Evolutionary conservation across 192 early-diverging fungal species (phyloP).

Genomic region (Coemansia sp.): DNA sequence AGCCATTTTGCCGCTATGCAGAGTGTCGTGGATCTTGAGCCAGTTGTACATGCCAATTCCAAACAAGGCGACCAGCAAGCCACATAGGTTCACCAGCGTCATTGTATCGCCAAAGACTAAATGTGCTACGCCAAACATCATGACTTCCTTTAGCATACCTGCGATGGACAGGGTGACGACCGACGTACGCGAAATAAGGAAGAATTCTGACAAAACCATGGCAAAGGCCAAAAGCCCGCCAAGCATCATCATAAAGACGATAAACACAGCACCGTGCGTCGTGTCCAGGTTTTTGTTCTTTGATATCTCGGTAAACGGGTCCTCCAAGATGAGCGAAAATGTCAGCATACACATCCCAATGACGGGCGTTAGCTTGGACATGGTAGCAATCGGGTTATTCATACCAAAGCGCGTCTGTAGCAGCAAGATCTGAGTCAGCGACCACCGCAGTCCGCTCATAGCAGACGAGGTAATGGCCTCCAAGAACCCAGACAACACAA

Average conservation of each 20-base stretch:
- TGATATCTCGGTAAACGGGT: constrained; percentile 40
- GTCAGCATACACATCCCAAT: constrained; percentile 67
- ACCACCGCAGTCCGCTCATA: constrained; percentile 88
- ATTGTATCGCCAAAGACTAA: constrained; percentile 82
- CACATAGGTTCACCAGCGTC: constrained; percentile 71
- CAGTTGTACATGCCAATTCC: constrained; percentile 81
- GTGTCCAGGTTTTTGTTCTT: constrained; percentile 37
- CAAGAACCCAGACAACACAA: constrained; percentile 73
- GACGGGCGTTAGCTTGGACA: constrained; percentile 78
- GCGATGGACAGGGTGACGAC: constrained; percentile 88
- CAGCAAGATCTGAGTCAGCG: constrained; percentile 83
- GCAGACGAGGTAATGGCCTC: constrained; percentile 78
- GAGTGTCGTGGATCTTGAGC: constrained; percentile 60
- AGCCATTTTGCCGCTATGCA: neutral
- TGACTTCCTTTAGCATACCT: constrained; percentile 86
- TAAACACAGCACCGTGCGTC: constrained; percentile 13
- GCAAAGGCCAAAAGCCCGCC: constrained; percentile 84
- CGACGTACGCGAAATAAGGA: constrained; percentile 77
- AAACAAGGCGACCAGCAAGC: constrained; percentile 75
- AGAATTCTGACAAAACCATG: constrained; percentile 87
- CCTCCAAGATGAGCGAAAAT: constrained; percentile 68
- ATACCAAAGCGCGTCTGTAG: constrained; percentile 73
- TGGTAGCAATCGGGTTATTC: constrained; percentile 87
- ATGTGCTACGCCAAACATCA: constrained; percentile 72
- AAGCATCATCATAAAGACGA: constrained; percentile 57